These are phyloP conservation scores for Leucocoprinus leucothites DNA, from an alignment of 768 basidiomycete genomes.

Conservation along the genomic window DNA sequence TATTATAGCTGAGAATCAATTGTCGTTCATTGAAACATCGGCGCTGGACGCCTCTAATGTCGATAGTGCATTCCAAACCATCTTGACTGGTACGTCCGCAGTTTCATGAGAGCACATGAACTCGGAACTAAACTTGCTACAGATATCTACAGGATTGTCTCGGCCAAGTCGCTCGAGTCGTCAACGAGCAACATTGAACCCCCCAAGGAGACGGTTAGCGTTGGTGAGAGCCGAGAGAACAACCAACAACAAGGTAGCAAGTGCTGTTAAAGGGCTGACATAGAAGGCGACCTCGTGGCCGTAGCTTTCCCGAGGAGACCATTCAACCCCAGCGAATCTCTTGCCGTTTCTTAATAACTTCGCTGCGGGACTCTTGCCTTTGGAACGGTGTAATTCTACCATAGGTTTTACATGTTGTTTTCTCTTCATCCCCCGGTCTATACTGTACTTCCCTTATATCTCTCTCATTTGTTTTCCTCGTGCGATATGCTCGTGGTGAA, in stretches of 20 bases:
- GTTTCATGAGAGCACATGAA: not conserved
- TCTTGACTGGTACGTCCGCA: slow-evolving; percentile 71
- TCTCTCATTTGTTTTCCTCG: not conserved
- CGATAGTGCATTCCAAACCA: slow-evolving; percentile 95
- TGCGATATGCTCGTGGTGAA: not conserved
- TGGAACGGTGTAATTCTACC: slow-evolving; percentile 8
- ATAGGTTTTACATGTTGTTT: slow-evolving; percentile 3
- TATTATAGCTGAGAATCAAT: slow-evolving; percentile 79
- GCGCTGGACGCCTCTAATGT: slow-evolving; percentile 99
- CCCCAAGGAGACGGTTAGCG: slow-evolving; percentile 82
- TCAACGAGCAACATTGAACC: slow-evolving; percentile 74
- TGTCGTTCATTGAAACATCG: slow-evolving; percentile 98
- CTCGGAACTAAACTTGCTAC: slow-evolving; percentile 9
- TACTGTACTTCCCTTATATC: slow-evolving; percentile 8
- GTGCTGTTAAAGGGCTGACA: slow-evolving; percentile 50
- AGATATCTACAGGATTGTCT: slow-evolving; percentile 99
- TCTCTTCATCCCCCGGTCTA: not conserved
- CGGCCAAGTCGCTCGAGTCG: slow-evolving; percentile 91
- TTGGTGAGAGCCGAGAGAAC: slow-evolving; percentile 71
- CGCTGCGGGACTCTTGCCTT: not conserved
- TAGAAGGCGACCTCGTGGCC: slow-evolving; percentile 8
- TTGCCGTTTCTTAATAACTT: not conserved
- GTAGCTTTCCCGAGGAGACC: not conserved
- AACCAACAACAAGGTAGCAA: slow-evolving; percentile 51
- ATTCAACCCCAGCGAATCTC: not conserved